Percentiles rank a stretch among this genome's conserved stretches.
Conservation (phyloP, 1,284 basidiomycete genomes). For the Coniferiporia sulphurascens region DNA sequence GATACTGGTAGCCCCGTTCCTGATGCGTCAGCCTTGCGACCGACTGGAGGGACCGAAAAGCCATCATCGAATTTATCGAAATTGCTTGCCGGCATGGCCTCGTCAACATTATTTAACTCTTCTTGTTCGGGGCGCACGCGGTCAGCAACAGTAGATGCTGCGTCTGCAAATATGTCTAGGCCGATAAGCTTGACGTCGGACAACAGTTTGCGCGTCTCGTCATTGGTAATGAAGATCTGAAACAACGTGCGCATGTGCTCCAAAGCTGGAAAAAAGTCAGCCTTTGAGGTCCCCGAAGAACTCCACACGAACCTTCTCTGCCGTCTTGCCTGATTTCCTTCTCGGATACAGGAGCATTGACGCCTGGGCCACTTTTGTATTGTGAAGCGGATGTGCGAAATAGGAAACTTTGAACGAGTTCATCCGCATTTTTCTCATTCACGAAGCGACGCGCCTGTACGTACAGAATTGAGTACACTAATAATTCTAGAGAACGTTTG, state of each 20-base stretch:
- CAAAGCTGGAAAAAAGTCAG: slow-evolving; percentile 24
- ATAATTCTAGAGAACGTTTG: background rate
- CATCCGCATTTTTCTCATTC: slow-evolving; percentile 80
- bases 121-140: slow-evolving; percentile 66
- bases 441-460: slow-evolving; percentile 55
- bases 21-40: background rate
- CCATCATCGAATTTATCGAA: slow-evolving; percentile 50
- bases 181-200: slow-evolving; percentile 80
- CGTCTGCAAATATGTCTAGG: slow-evolving; percentile 80
- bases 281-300: background rate
- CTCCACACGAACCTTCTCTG: slow-evolving; percentile 44
- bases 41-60: background rate
- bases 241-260: slow-evolving; percentile 83
- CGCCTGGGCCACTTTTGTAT: slow-evolving; percentile 36
- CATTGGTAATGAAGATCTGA: slow-evolving; percentile 83
- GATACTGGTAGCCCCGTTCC: background rate
- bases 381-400: slow-evolving; percentile 64
- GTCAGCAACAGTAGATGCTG: slow-evolving; percentile 72
- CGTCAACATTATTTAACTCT: slow-evolving; percentile 60
- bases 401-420: slow-evolving; percentile 84
- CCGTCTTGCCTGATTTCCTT: slow-evolving; percentile 57
- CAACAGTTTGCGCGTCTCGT: slow-evolving; percentile 86
- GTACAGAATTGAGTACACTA: background rate
- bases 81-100: slow-evolving; percentile 60
- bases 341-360: slow-evolving; percentile 47